phyloP scores from a whole-genome alignment of 148 eudicot genomes.

The Euryodendron excelsum region DNA sequence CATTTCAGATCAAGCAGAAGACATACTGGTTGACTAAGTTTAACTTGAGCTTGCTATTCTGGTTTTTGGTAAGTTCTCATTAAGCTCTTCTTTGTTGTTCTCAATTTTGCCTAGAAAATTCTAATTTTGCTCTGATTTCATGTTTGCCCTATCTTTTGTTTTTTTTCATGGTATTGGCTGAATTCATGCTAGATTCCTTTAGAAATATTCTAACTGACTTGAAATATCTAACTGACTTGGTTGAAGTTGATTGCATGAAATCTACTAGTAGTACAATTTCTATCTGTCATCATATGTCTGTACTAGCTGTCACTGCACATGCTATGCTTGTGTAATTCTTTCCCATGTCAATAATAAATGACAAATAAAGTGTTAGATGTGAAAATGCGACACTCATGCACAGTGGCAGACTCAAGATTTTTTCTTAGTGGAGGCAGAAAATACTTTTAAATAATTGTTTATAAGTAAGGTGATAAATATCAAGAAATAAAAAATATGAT shows the following conservation, averaged over 20 bases:
- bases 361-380: no score
- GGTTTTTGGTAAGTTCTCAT: not conserved
- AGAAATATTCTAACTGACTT: not conserved
- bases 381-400: no score
- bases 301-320: no score
- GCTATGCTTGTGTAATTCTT: no score
- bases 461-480: no score
- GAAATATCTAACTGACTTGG: no score
- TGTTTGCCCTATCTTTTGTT: not conserved
- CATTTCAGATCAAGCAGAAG: conserved; percentile 48
- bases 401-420: no score
- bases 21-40: conserved; percentile 25
- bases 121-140: not conserved
- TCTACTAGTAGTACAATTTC: not conserved
- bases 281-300: not conserved
- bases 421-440: no score
- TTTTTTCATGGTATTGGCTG: not conserved
- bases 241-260: not conserved
- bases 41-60: not conserved
- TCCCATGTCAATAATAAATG: no score
- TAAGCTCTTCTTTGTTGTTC: not conserved
- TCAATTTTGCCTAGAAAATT: not conserved
- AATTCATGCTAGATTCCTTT: not conserved
- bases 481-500: no score
- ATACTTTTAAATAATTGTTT: no score